phyloP scores from a whole-genome alignment of 306 rosid genomes.

The Sindora glabra region DNA sequence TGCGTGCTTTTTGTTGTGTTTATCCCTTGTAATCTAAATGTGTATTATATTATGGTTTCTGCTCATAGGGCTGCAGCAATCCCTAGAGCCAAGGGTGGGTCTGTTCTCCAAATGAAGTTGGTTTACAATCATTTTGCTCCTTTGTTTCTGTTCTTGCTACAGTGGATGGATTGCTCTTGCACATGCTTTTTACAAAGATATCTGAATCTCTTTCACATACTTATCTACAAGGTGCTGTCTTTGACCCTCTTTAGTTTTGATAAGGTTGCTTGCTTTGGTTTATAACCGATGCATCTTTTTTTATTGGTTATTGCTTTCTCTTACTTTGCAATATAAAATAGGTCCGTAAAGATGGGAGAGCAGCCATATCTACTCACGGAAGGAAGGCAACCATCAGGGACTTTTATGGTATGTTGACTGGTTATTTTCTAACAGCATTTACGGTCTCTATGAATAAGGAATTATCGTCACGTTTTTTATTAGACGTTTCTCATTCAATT shows the following conservation, averaged over 20 bases:
- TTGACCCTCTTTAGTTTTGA: no score
- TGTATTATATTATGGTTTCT: conserved; percentile 16
- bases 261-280: no score
- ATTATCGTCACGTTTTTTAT: conserved; percentile 6
- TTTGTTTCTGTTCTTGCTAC: conserved; percentile 62
- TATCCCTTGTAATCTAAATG: conserved; percentile 12
- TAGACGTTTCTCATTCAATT: conserved; percentile 22
- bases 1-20: not conserved
- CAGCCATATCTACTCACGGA: conserved; percentile 55
- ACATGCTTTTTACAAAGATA: conserved; percentile 70
- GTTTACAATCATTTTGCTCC: conserved; percentile 85
- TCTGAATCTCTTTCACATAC: conserved; percentile 70
- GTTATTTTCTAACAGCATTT: conserved; percentile 1
- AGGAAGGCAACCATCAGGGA: conserved; percentile 87
- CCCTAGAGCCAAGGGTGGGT: conserved; percentile 77
- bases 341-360: conserved; percentile 81
- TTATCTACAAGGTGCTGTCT: conserved; percentile 91
- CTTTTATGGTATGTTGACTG: conserved; percentile 62
- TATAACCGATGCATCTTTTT: conserved; percentile 7
- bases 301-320: not conserved
- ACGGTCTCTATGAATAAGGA: not conserved
- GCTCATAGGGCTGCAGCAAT: conserved; percentile 93
- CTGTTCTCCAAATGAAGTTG: conserved; percentile 84
- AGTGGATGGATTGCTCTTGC: conserved; percentile 92
- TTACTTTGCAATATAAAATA: conserved; percentile 18